These are phyloP conservation scores for Cyberlindnera lachancei DNA, from an alignment of 805 yeast genomes.

Conservation along the genomic window DNA sequence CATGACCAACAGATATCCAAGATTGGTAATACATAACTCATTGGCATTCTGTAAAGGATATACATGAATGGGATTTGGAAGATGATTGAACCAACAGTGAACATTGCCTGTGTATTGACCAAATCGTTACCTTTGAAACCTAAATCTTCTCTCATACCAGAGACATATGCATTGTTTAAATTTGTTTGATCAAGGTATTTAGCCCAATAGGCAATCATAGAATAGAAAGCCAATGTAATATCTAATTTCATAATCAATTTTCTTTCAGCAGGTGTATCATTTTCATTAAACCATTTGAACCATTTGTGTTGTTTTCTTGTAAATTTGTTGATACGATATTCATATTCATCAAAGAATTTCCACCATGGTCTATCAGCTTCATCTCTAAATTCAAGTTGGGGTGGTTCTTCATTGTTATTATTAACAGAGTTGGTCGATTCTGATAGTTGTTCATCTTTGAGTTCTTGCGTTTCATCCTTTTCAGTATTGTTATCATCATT, in stretches of 20 bases:
- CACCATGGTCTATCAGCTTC: conserved; percentile 49
- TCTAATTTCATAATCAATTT: conserved; percentile 48
- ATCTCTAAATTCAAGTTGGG: conserved; percentile 46
- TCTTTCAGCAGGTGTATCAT: conserved; percentile 22
- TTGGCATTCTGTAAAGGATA: conserved; percentile 27
- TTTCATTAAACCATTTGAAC: conserved; percentile 12
- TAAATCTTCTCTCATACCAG: conserved; percentile 52
- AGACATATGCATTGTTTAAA: conserved; percentile 52
- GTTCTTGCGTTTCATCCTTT: too few relatives aligned
- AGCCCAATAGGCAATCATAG: conserved; percentile 24
- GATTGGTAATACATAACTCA: conserved; percentile 2
- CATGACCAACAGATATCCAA: conserved; percentile 46
- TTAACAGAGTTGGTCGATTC: too few relatives aligned
- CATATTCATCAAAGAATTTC: conserved; percentile 49
- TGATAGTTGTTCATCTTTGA: too few relatives aligned
- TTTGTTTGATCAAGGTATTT: conserved; percentile 57
- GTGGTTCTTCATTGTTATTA: too few relatives aligned
- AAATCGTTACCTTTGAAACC: conserved; percentile 54
- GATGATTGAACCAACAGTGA: conserved; percentile 49
- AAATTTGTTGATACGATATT: conserved; percentile 31
- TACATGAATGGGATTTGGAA: conserved; percentile 60
- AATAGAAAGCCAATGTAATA: conserved; percentile 34
- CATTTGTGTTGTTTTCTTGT: conserved; percentile 9
- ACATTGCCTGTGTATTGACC: conserved; percentile 50
- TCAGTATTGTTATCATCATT: too few relatives aligned